Conservation (phyloP, 768 basidiomycete genomes). For the Leccinum ochraceum region DNA sequence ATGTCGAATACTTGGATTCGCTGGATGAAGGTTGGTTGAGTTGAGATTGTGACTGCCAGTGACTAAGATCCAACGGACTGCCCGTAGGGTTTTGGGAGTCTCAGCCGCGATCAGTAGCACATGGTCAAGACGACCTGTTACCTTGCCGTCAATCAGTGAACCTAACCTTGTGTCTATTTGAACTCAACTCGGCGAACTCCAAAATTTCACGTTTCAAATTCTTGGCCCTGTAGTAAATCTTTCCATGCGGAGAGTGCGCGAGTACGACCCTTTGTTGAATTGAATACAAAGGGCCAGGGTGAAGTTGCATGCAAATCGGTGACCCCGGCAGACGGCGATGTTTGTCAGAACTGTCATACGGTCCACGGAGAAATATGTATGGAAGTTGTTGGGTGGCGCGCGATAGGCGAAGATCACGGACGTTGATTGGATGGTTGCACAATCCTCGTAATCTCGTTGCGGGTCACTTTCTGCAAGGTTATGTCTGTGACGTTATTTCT, state of each 20-base stretch:
- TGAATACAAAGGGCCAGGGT: not conserved
- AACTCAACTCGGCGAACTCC: not conserved
- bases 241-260: not conserved
- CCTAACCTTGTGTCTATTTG: constrained; percentile 19
- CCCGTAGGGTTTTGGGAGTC: constrained; percentile 8
- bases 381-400: constrained; percentile 14
- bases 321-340: not conserved
- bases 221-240: not conserved
- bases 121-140: constrained; percentile 9
- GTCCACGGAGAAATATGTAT: not conserved
- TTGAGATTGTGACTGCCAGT: not conserved
- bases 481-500: not conserved
- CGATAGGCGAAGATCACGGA: constrained; percentile 25
- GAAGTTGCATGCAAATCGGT: not conserved
- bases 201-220: not conserved
- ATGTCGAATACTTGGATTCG: constrained; percentile 53
- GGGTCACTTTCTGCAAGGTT: not conserved
- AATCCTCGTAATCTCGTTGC: not conserved
- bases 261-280: not conserved
- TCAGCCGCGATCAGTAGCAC: not conserved
- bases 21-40: constrained; percentile 43
- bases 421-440: constrained; percentile 13
- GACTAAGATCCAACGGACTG: constrained; percentile 11
- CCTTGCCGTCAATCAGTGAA: constrained; percentile 8
- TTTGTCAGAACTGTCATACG: constrained; percentile 3